Conservation (phyloP, 805 yeast genomes). For the Myxozyma sirexii region DNA sequence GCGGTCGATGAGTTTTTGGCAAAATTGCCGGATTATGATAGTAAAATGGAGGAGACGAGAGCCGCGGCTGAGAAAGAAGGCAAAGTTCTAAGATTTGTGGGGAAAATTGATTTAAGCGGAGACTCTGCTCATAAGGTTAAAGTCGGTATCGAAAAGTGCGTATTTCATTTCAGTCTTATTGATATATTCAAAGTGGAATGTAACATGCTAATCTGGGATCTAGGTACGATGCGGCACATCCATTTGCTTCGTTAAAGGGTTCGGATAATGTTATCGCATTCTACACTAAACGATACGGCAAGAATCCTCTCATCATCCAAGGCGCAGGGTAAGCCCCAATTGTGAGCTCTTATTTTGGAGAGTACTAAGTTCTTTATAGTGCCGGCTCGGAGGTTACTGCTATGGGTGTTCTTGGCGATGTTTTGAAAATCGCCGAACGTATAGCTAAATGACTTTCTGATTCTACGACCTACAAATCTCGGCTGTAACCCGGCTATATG, state of each 20-base stretch:
- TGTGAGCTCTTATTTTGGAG: not conserved
- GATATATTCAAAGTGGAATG: not conserved
- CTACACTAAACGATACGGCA: slow-evolving; percentile 80
- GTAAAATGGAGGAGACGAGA: slow-evolving; percentile 73
- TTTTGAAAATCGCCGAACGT: slow-evolving; percentile 88
- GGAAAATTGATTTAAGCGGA: slow-evolving; percentile 70
- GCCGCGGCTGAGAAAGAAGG: slow-evolving; percentile 77
- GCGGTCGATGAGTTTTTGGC: slow-evolving; percentile 55
- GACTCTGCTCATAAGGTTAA: slow-evolving; percentile 54
- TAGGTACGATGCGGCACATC: slow-evolving; percentile 84
- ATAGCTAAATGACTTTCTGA: slow-evolving; percentile 41
- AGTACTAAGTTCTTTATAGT: slow-evolving; percentile 44
- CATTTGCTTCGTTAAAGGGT: slow-evolving; percentile 93
- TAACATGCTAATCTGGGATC: too few relatives aligned
- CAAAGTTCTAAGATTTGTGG: slow-evolving; percentile 92
- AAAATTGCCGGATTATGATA: slow-evolving; percentile 81
- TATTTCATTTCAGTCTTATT: too few relatives aligned
- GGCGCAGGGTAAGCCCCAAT: slow-evolving; percentile 72
- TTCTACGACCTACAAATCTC: too few relatives aligned
- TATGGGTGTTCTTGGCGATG: slow-evolving; percentile 92
- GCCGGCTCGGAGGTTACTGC: slow-evolving; percentile 79
- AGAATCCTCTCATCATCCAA: slow-evolving; percentile 90
- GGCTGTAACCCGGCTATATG: too few relatives aligned
- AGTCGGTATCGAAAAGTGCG: slow-evolving; percentile 72
- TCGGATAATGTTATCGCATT: slow-evolving; percentile 94